Conservation (phyloP, 1,139 yeast species). For the Kodamaea arcana region DNA sequence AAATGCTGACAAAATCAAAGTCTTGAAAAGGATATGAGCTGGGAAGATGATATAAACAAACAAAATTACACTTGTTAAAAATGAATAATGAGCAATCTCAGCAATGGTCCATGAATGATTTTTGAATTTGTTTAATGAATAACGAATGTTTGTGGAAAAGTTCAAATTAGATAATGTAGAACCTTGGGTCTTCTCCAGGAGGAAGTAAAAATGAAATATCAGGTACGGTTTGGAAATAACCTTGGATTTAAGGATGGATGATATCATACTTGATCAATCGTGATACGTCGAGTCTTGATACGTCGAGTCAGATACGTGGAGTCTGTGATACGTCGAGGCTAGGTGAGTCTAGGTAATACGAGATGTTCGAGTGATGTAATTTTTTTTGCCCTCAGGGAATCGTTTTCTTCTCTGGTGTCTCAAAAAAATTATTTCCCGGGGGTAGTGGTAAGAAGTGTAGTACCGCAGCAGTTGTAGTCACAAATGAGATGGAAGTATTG, state of each 20-base stretch:
- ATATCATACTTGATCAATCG: no score
- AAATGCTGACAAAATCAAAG: constrained; percentile 36
- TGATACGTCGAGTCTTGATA: no score
- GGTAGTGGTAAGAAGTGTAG: no score
- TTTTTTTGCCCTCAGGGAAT: no score
- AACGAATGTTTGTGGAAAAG: constrained; percentile 53
- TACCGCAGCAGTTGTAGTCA: no score
- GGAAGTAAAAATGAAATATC: constrained; percentile 48
- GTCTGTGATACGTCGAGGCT: no score
- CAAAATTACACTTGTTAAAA: constrained; percentile 43
- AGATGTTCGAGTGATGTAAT: no score
- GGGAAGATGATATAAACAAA: constrained; percentile 53
- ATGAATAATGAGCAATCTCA: constrained; percentile 51
- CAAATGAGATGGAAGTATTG: no score
- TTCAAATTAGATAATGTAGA: constrained; percentile 53
- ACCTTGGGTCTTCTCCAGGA: constrained; percentile 57
- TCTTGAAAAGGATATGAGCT: constrained; percentile 45
- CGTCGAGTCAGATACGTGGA: no score
- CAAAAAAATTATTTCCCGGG: no score
- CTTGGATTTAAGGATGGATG: constrained; percentile 29
- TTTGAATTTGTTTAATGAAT: constrained; percentile 46
- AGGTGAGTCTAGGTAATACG: no score
- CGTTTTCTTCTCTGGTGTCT: no score
- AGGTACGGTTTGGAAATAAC: constrained; percentile 40
- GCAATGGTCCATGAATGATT: constrained; percentile 44